Evolutionary conservation across 106 monocot species (phyloP), one percentile per base, ranked within the genome.

Genomic region (Amphibolis antarctica): DNA sequence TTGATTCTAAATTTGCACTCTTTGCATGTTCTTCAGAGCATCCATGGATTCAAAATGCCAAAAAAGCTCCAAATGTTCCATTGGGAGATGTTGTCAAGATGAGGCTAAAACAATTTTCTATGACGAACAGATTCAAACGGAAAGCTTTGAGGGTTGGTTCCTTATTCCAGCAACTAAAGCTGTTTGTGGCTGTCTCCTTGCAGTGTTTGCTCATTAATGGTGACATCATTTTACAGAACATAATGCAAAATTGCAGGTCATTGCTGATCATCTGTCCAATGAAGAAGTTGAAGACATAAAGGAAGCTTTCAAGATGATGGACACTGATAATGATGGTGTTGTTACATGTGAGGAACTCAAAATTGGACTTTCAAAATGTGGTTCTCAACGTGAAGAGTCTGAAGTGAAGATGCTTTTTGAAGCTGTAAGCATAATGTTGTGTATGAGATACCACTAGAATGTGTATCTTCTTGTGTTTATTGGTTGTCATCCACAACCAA

Each of bases 41-140:
- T 56, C 55, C 71, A 26, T 72, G 71, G 71, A 11, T 72, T 43
- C 71, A 72, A 26, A 72, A 72, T 64, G 71, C 71, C 17, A 63
- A 72, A 45, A 72, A 63, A n/a, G 71, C 71, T 28, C 71, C 71
- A 12, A 72, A 72, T 28, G 63, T 72, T 44, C 43, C 53, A 55
- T 45, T 72, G 1, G 71, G 71, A n/a, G 71, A 72, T 43, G 54
- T 23, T 64, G 71, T 72, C 20, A 36, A 44, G 9, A 24, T 64
- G 17, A 53, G 71, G 25, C 27, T 72, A 6, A 61, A 72, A n/a
- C 71, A 72, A n/a, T 72, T 72, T 42, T 64, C 64, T 12, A 28
- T 64, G 27, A 64, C 64, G 71, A 72, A 72, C 71, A 72, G 54
- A 44, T 44, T 72, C 45, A 72, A 72, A 64, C 63, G 45, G 64